Conservation (phyloP, 2,329 filamentous ascomycete species). For the Huntiella abstrusa region DNA sequence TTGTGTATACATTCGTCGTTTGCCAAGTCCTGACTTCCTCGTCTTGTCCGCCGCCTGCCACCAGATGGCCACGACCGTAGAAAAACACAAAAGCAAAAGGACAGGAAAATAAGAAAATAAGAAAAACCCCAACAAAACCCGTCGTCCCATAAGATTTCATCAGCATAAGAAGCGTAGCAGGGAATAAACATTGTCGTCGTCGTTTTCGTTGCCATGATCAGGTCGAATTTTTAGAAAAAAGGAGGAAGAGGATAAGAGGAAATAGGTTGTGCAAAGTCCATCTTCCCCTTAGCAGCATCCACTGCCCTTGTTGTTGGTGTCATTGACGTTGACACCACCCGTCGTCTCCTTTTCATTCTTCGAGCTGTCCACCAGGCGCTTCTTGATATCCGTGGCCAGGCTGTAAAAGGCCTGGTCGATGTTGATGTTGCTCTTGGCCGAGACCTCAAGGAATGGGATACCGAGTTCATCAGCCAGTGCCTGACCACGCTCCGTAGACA, state of each 20-base stretch:
- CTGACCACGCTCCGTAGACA: slow-evolving; percentile 85
- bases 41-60: neutral
- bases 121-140: too few relatives aligned
- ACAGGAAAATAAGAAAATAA: too few relatives aligned
- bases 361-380: slow-evolving; percentile 81
- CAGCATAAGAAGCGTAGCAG: too few relatives aligned
- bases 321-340: slow-evolving; percentile 50
- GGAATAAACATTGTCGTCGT: too few relatives aligned
- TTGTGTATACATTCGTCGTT: neutral
- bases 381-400: slow-evolving; percentile 93
- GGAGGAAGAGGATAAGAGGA: neutral
- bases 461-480: slow-evolving; percentile 86
- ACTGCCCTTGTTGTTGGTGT: slow-evolving; percentile 34
- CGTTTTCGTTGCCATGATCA: neutral
- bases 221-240: neutral
- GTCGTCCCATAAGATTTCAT: too few relatives aligned
- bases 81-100: too few relatives aligned
- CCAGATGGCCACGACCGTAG: too few relatives aligned
- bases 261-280: neutral
- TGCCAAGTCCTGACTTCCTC: neutral
- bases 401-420: slow-evolving; percentile 97
- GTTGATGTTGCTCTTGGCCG: slow-evolving; percentile 98
- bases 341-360: slow-evolving; percentile 48
- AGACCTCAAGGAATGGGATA: slow-evolving; percentile 96
- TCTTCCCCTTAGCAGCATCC: slow-evolving; percentile 53